Evolutionary conservation across 148 eudicot genomes (phyloP), one percentile per base, ranked within the genome.

Genomic region (Fallopia convolvulus): DNA sequence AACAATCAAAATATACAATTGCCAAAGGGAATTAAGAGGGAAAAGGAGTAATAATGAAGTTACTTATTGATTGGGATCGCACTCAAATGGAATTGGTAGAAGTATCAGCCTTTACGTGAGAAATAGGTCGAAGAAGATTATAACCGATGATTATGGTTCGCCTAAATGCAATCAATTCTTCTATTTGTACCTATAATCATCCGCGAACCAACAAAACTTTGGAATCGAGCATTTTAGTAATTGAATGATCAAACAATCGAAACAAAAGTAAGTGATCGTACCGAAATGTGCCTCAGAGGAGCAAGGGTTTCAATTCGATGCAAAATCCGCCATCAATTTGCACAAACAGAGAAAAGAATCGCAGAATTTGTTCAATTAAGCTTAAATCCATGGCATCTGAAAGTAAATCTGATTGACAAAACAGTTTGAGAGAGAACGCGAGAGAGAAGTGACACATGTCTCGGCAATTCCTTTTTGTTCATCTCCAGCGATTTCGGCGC

Each of bases 401-500:
- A 48, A 26, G 56, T 23, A 52, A 36, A 15, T 23, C 40, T 47
- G 75, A 52, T 53, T 75, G 65, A 15, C 2, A 56, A 68, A 33
- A 15, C 44, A 68, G 44, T 68, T 68, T 42, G 77, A 73, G 32
- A 55, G 73, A 74, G 61, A 32, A 36, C 33, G 42, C 56, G 82
- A 79, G 75, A 74, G 82, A 70, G 12, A 70, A 77, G 68, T 39
- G 81, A 81, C 82, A 74, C 30, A 73, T 76, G 84, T 65, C 80
- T 82, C 79, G 85, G 85, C 77, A 6, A 8, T 8, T 68, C 15
- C 26, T 36, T 1, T 17, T 3, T 36, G 39, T 36, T 70, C 60
- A 77, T 84, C 85, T 80, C 86, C 81, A 86, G 82, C 97, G 92
- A 84, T 75, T 83, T 87, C 88, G 83, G 87, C 90, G 91, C 86